These are phyloP conservation scores for Russula foetens DNA, from an alignment of 768 basidiomycete genomes.

Conservation along the genomic window DNA sequence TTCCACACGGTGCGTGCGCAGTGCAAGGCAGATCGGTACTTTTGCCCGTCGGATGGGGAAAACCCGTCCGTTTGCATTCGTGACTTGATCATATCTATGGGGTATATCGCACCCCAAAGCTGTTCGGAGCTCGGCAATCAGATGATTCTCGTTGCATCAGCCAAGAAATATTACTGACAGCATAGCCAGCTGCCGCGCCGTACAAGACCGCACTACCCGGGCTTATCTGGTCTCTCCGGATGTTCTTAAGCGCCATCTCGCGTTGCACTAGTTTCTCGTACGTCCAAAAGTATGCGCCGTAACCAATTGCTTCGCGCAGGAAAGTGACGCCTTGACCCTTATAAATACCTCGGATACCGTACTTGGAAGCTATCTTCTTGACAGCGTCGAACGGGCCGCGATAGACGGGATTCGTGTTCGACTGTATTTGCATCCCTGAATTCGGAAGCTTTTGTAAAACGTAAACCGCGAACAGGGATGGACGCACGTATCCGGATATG, in stretches of 20 bases:
- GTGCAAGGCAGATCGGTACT: conserved; percentile 76
- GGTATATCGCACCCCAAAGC: conserved; percentile 92
- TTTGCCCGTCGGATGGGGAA: conserved; percentile 61
- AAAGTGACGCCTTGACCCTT: conserved; percentile 91
- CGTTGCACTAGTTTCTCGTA: conserved; percentile 90
- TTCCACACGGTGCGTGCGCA: conserved; percentile 79
- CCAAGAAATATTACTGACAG: conserved; percentile 35
- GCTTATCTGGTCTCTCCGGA: conserved; percentile 66
- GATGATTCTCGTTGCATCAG: conserved; percentile 6
- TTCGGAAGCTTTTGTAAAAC: neutral
- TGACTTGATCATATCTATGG: conserved; percentile 94
- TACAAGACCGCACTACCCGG: conserved; percentile 75
- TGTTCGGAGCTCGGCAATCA: conserved; percentile 25
- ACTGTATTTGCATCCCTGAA: conserved; percentile 86
- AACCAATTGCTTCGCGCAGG: conserved; percentile 72
- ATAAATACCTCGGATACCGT: conserved; percentile 81
- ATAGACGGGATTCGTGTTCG: conserved; percentile 66
- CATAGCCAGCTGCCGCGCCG: conserved; percentile 90
- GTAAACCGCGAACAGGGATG: conserved; percentile 4
- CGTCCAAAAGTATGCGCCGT: conserved; percentile 82
- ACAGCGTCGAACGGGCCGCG: conserved; percentile 84
- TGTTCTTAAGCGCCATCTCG: conserved; percentile 68
- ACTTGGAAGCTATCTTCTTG: conserved; percentile 64
- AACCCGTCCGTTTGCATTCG: conserved; percentile 95
- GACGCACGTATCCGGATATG: conserved; percentile 89